Percentiles rank a stretch among this genome's conserved stretches.
These are phyloP conservation scores for Podochytrium sp. DNA, from an alignment of 192 early-diverging fungal genomes.

Conservation along the genomic window DNA sequence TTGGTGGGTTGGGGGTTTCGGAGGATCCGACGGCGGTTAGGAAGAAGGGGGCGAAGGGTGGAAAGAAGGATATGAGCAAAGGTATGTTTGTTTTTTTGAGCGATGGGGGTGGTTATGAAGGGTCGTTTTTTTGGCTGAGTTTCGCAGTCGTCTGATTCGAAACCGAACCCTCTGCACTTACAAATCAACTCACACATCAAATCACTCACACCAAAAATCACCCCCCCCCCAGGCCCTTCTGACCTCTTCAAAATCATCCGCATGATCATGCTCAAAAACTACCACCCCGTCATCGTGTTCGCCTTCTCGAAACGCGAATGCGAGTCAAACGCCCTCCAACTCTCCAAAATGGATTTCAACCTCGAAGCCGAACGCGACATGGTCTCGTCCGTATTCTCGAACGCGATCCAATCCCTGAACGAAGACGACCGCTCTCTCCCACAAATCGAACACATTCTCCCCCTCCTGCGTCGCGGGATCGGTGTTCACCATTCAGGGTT, in stretches of 20 bases:
- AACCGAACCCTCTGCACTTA: not conserved
- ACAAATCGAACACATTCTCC: slow-evolving; percentile 92
- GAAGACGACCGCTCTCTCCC: slow-evolving; percentile 91
- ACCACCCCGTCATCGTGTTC: slow-evolving; percentile 98
- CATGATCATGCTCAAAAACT: slow-evolving; percentile 93
- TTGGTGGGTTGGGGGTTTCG: slow-evolving; percentile 67
- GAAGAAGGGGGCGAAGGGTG: slow-evolving; percentile 52
- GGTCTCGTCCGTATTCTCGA: slow-evolving; percentile 82
- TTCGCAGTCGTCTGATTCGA: too few species aligned
- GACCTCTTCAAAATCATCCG: slow-evolving; percentile 95
- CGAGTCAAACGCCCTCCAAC: slow-evolving; percentile 85
- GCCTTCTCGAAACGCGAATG: slow-evolving; percentile 94
- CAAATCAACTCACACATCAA: not conserved
- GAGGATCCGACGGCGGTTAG: slow-evolving; percentile 34
- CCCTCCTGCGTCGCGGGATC: slow-evolving; percentile 88
- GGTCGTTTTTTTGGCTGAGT: too few species aligned
- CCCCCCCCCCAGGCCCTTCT: slow-evolving; percentile 56
- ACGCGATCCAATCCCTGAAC: slow-evolving; percentile 80
- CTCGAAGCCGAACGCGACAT: slow-evolving; percentile 78
- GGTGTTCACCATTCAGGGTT: slow-evolving; percentile 97
- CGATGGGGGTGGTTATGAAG: not conserved
- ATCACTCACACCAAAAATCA: too few species aligned
- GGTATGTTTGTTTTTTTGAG: not conserved
- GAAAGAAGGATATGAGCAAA: slow-evolving; percentile 40
- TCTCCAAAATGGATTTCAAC: slow-evolving; percentile 95